A percentile compares a stretch with the other conserved stretches of the same genome.
These are phyloP conservation scores for Miamiensis avidus DNA, from an alignment of 169 alveolate genomes.

Conservation along the genomic window DNA sequence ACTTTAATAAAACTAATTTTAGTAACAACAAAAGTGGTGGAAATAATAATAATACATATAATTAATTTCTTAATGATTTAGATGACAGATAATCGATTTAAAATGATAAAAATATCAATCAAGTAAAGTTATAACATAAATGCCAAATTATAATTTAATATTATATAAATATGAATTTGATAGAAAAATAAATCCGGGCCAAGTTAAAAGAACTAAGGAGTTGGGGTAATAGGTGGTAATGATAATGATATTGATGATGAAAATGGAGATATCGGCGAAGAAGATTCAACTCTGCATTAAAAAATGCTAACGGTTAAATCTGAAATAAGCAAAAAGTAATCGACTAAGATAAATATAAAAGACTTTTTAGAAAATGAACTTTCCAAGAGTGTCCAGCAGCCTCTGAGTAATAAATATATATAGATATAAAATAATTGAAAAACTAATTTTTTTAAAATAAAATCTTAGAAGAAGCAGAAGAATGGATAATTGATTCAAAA, in stretches of 20 bases:
- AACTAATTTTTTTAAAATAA: no score
- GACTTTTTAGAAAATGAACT: not conserved
- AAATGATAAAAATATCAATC: no score
- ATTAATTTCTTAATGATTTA: no score
- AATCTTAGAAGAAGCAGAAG: constrained; percentile 18
- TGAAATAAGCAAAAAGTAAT: not conserved
- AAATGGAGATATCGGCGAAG: not conserved
- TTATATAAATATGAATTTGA: not conserved
- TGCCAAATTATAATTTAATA: no score
- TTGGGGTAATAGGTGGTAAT: not conserved
- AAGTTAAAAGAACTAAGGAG: not conserved
- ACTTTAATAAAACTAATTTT: no score
- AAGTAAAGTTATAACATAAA: no score
- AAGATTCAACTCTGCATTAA: not conserved
- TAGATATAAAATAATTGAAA: no score
- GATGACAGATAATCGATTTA: no score
- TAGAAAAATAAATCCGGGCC: not conserved
- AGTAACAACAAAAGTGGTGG: no score
- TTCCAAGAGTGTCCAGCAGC: not conserved
- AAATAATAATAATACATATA: no score
- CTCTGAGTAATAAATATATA: no score
- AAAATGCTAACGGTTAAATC: not conserved
- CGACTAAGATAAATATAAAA: not conserved
- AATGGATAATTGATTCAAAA: constrained; percentile 25
- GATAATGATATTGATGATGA: not conserved